Base-by-base conservation (phyloP, 1,284 basidiomycete species). In the Papiliotrema fonsecae region DNA sequence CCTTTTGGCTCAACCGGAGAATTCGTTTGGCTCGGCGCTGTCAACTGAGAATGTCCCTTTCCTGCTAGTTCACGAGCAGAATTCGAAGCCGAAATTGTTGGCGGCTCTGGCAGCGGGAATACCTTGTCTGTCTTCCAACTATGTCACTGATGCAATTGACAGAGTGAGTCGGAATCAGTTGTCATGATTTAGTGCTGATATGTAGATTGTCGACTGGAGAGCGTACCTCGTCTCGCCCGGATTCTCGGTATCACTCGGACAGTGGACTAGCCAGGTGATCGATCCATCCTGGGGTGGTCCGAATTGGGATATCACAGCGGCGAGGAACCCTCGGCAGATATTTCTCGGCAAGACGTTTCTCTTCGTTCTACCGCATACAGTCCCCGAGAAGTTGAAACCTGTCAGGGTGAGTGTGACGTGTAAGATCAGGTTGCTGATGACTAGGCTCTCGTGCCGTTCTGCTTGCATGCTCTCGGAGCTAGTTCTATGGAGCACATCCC, bases 31-130 rank as follows among this genome's bases (percentile, higher is more conserved):
- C 1, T 57, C 53, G 30, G 51, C 42, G 4, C 38, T 57, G 34
- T 45, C 44, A 11, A 45, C 51, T 19, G 64, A 82, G 11, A 42
- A 49, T 1, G 47, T 70, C 27, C 77, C 82, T 11, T 79, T 81
- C 14, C 75, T 89, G 22, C 84, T 90, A 63, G 75, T 89, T 22
- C 58, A 89, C 14, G 81, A 85, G 80, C 25, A 66, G 76, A 7
- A 79, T 77, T 79, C 82, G 51, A 91, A 87, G 53, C 78, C 84
- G 4, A 92, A 91, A 67, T 88, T 81, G 61, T 75, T 93, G 44
- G 78, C 85, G 5, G 87, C 89, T 6, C 77, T 94, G 26, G 88
- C 86, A 0, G 75, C 90, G 25, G 90, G 90, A 6, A 82, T 94
- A 42, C 91, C 90, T 1, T 89, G 88, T 59, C 63, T 94, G n/a